Evolutionary conservation across 169 alveolate species (phyloP), one percentile per base, ranked within the genome.

Genomic region (Cryptosporidium parvum): DNA sequence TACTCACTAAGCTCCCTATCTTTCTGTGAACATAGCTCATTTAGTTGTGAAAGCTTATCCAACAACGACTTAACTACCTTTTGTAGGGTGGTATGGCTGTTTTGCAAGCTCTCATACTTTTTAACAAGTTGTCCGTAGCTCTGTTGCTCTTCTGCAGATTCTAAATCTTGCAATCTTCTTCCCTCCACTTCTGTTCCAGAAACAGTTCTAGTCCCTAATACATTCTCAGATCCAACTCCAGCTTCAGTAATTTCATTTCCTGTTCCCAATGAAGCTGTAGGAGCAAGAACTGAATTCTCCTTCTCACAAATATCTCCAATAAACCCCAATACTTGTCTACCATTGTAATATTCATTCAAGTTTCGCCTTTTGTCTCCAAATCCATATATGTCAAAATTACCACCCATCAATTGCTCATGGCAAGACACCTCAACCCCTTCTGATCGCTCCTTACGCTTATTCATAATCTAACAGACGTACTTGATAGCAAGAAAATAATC

Each of bases 371-470:
- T 80, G 18, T 80, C 75, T 21, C 56, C 67, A 80, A 58, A 80
- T 10, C 56, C 42, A 33, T 62, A 44, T 31, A 80, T 16, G 18
- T 67, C 89, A 26, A 35, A 37, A 18, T 62, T 69, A 31, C 33
- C 35, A 31, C 52, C 33, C 26, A 26, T 2, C 29, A 56, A 9
- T 18, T 33, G 72, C 51, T 65, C 72, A 37, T 59, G 53, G n/a
- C 29, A 42, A 29, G 70, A 33, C 68, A 21, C 53, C 39, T 33
- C 39, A 21, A 37, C 45, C 7, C 31, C 70, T 51, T 73, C 89
- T 33, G 89, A 33, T 48, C 89, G 39, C 52, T 80, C 89, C 75
- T 80, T 80, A 16, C 89, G 72, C 29, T 80, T 80, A 62, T 62
- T 80, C 89, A 80, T 80, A 29, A 37, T 65, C 44, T n/a, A 35